These are phyloP conservation scores for Citropsis articulata DNA, from an alignment of 345 rosid species.

Conservation along the genomic window DNA sequence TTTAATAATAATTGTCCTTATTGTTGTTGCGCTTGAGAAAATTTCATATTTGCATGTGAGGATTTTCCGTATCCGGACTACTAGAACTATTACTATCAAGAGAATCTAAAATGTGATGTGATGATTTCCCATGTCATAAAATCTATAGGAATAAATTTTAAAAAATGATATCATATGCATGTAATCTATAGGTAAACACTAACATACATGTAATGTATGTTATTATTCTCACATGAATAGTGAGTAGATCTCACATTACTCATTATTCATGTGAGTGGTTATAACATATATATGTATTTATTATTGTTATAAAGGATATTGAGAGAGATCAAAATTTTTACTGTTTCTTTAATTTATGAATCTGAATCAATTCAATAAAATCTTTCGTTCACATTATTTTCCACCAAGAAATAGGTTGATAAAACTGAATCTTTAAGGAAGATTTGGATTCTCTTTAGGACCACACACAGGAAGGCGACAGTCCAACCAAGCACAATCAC, in stretches of 20 bases:
- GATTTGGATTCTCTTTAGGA: constrained; percentile 19
- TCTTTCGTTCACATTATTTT: not conserved
- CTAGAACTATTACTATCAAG: not conserved
- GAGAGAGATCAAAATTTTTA: not conserved
- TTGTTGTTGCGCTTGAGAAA: not conserved
- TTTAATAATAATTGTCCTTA: not conserved
- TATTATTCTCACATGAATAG: too few species aligned
- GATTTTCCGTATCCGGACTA: too few species aligned
- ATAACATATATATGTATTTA: too few species aligned
- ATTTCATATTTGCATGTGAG: not conserved
- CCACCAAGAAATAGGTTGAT: not conserved
- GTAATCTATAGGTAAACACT: too few species aligned
- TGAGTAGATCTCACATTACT: too few species aligned
- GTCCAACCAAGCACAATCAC: constrained; percentile 15
- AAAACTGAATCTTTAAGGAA: constrained; percentile 8
- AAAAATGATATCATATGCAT: not conserved
- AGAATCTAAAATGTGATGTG: not conserved
- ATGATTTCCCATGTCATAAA: not conserved
- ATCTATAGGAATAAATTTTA: not conserved
- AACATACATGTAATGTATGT: too few species aligned
- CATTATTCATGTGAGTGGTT: too few species aligned
- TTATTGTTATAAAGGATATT: not conserved
- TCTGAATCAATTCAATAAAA: not conserved
- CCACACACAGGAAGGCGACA: constrained; percentile 22
- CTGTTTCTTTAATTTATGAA: not conserved